phyloP scores from a whole-genome alignment of 306 rosid genomes.

The Quercus bicolor region DNA sequence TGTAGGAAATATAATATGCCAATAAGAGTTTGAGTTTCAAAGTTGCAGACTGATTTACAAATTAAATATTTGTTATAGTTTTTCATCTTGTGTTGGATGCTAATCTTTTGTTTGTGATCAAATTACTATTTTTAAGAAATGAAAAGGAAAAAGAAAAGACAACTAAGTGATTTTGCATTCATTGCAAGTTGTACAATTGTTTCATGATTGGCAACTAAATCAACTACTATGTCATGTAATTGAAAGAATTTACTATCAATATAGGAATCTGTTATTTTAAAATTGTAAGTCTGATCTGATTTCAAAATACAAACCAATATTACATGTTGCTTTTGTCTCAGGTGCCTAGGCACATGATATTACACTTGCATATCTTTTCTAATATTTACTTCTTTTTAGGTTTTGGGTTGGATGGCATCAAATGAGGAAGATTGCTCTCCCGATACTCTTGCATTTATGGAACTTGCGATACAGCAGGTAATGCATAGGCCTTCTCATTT shows the following conservation, averaged over 20 bases:
- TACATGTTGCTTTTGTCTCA: background rate
- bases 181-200: background rate
- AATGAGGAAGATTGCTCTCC: slow-evolving; percentile 12
- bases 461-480: slow-evolving; percentile 73
- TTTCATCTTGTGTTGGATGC: no score
- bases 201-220: background rate
- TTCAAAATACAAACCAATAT: background rate
- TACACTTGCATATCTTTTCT: background rate
- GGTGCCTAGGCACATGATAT: background rate
- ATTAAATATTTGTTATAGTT: no score
- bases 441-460: slow-evolving; percentile 55
- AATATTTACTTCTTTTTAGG: background rate
- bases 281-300: background rate
- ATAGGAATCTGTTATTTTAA: background rate
- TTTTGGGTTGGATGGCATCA: slow-evolving; percentile 35
- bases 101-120: no score
- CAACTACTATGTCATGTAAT: background rate
- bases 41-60: no score
- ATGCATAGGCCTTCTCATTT: background rate
- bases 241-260: no score
- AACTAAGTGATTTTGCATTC: background rate
- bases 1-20: no score
- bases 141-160: no score
- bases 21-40: no score
- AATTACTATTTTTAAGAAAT: no score